Base-by-base conservation (phyloP, 106 monocot species). In the Posidonia australis region DNA sequence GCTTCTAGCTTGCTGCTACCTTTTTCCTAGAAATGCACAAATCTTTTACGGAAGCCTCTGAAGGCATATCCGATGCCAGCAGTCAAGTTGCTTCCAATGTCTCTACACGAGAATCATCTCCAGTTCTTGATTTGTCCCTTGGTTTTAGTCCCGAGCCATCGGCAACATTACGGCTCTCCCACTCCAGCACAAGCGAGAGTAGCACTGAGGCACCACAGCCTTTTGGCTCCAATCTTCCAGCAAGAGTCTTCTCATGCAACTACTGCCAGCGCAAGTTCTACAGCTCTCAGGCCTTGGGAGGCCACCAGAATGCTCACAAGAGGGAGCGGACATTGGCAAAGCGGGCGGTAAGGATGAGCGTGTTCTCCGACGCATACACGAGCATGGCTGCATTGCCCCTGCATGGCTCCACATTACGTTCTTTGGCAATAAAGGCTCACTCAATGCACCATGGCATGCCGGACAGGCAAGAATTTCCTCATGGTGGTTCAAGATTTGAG, bases 231-330 rank as follows among this genome's bases (percentile, higher is more conserved):
- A 30, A 62, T 0, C 41, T 62, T 24, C 71, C 78, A 1, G 16
- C 62, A 0, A 56, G 77, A 23, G 72, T 75, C 47, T 80, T 80
- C 62, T 72, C 77, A 14, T 84, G 80, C 74, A 84, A 84, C 77
- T 84, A 84, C 65, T 84, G 84, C 77, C 69, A 68, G 24, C 68
- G 84, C 14, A 77, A 84, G 59, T 84, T 84, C 77, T 80, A 43
- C 70, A 84, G 80, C 69, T 80, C 82, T 5, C 77, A 78, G 51
- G 78, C 82, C 9, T 30, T 82, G 26, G 77, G 82, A 0, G 82
- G 82, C 24, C 82, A 82, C 46, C 82, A 82, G 46, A 82, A 82
- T 22, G 82, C 77, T 1, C 82, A 82, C 74, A 78, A 82, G 64
- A 70, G 78, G 30, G 82, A 82, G 51, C 67, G 79, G 1, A 72